phyloP scores from a whole-genome alignment of 2,329 filamentous ascomycete species.

The Aspergillus felis region DNA sequence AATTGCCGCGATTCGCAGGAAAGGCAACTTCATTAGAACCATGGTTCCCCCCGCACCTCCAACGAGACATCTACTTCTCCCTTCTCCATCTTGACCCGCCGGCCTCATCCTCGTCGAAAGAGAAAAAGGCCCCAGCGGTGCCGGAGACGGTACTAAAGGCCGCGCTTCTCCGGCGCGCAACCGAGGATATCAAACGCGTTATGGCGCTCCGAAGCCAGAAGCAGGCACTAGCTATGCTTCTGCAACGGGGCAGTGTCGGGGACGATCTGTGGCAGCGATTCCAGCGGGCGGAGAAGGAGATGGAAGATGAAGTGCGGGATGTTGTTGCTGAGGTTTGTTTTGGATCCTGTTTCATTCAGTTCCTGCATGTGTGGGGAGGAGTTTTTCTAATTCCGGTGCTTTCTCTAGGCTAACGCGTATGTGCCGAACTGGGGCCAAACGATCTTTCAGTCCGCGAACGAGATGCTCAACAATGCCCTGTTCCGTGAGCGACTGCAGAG shows the following conservation, averaged over 20 bases:
- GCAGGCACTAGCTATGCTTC: constrained; percentile 73
- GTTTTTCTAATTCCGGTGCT: background rate
- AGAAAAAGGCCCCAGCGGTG: constrained; percentile 65
- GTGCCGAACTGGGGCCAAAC: constrained; percentile 83
- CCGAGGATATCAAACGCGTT: constrained; percentile 89
- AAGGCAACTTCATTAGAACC: constrained; percentile 82
- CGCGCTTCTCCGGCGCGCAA: constrained; percentile 80
- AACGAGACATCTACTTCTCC: constrained; percentile 91
- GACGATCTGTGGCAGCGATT: constrained; percentile 96
- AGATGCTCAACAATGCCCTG: constrained; percentile 81
- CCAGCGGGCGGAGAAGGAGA: constrained; percentile 88
- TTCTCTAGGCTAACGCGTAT: constrained; percentile 73
- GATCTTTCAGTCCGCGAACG: constrained; percentile 97
- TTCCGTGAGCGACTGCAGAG: constrained; percentile 72
- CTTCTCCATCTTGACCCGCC: constrained; percentile 72
- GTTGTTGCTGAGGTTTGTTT: constrained; percentile 78
- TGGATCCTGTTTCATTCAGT: background rate
- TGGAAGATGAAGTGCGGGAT: constrained; percentile 92
- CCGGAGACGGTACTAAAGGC: constrained; percentile 85
- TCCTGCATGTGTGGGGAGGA: background rate
- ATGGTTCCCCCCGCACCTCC: constrained; percentile 88
- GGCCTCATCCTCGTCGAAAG: constrained; percentile 43
- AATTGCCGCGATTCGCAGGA: constrained; percentile 45
- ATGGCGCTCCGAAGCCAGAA: constrained; percentile 86
- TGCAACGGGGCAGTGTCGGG: constrained; percentile 88